Conservation (phyloP, 495 filamentous ascomycete genomes). For the Penicillium parvum region DNA sequence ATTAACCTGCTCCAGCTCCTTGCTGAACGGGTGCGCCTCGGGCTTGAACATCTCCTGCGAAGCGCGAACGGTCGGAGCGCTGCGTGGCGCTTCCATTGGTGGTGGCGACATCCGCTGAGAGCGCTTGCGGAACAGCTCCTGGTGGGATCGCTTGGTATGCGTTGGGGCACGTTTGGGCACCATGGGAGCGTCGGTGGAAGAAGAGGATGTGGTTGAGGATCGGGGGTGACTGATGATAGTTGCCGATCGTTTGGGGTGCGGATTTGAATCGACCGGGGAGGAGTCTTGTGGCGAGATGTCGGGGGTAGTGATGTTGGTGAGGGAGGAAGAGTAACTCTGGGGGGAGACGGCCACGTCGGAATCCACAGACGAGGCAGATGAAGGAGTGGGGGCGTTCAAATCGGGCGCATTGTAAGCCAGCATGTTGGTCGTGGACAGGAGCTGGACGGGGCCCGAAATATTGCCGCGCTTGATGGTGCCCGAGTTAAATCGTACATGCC, state of each 20-base stretch:
- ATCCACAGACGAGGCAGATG: constrained; percentile 51
- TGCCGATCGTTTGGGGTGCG: constrained; percentile 55
- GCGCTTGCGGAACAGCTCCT: constrained; percentile 62
- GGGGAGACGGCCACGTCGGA: constrained; percentile 58
- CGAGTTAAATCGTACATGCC: constrained; percentile 42
- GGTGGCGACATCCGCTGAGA: constrained; percentile 51
- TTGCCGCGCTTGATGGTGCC: constrained; percentile 52
- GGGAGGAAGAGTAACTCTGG: constrained; percentile 54
- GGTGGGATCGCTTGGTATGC: constrained; percentile 77
- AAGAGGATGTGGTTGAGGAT: constrained; percentile 42
- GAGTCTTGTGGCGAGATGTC: constrained; percentile 63
- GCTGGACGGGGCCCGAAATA: constrained; percentile 82
- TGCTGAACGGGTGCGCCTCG: constrained; percentile 48
- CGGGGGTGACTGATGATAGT: constrained; percentile 39
- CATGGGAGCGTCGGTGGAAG: constrained; percentile 50
- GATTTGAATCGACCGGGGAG: constrained; percentile 62
- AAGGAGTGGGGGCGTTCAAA: constrained; percentile 53
- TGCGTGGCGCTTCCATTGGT: constrained; percentile 33
- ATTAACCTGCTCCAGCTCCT: constrained; percentile 49
- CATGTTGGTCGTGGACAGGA: constrained; percentile 94
- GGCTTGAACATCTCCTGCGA: constrained; percentile 42
- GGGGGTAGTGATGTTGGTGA: constrained; percentile 58
- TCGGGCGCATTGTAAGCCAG: constrained; percentile 90
- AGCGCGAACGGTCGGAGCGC: constrained; percentile 32
- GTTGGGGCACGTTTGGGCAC: constrained; percentile 74